Conservation (phyloP, 2,329 filamentous ascomycete species). For the Arthrobotrys sphaeroides region DNA sequence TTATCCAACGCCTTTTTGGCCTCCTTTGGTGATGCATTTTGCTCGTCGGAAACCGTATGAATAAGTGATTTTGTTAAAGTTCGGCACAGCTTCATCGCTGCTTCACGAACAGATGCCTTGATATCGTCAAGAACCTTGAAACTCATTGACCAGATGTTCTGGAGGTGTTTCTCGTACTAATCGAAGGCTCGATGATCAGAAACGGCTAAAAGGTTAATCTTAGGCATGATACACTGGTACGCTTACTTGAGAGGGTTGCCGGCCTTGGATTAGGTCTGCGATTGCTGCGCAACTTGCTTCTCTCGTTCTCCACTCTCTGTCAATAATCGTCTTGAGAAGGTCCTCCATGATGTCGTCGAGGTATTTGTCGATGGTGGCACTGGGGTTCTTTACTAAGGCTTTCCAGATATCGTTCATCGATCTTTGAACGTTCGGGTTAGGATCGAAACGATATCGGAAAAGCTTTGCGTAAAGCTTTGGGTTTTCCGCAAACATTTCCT, state of each 20-base stretch:
- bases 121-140: conserved; percentile 96
- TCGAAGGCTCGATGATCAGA: conserved; percentile 57
- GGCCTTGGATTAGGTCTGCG: conserved; percentile 84
- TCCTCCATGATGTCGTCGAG: conserved; percentile 92
- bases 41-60: conserved; percentile 62
- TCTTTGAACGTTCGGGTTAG: conserved; percentile 87
- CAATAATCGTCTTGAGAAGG: conserved; percentile 82
- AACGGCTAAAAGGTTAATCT: background rate
- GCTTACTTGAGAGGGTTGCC: conserved; percentile 61
- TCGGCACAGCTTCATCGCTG: conserved; percentile 83
- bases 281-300: conserved; percentile 93
- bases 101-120: conserved; percentile 84
- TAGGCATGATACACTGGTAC: too few relatives aligned
- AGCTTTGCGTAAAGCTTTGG: conserved; percentile 95
- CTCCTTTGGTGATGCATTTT: conserved; percentile 56
- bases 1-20: conserved; percentile 73
- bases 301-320: conserved; percentile 90
- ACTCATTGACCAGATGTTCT: conserved; percentile 82
- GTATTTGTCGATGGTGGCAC: conserved; percentile 77
- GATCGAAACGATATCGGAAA: conserved; percentile 93
- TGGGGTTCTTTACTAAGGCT: conserved; percentile 88
- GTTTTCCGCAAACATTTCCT: conserved; percentile 76
- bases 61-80: conserved; percentile 85
- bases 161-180: conserved; percentile 84
- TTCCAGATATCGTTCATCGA: conserved; percentile 99